Evolutionary conservation across 2,329 filamentous ascomycete genomes (phyloP).

Genomic region (Penicillium hordei): DNA sequence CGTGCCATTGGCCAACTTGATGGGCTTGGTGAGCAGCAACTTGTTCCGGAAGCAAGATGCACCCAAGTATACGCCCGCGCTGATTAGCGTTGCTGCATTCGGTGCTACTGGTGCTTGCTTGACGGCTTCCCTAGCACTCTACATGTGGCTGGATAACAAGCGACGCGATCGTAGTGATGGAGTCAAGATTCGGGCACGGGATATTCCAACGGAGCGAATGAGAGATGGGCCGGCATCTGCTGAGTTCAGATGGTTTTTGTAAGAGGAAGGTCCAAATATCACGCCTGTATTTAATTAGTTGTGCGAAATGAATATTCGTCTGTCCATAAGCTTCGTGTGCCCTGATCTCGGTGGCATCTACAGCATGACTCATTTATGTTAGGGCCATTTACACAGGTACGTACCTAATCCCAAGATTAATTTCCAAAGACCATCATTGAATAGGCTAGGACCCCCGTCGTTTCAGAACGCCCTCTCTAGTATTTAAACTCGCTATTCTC

Average conservation of each 20-base stretch:
- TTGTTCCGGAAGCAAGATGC: constrained; percentile 64
- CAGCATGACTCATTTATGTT: background rate
- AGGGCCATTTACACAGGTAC: background rate
- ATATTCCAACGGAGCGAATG: constrained; percentile 58
- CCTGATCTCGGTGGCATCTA: background rate
- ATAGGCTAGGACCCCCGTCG: background rate
- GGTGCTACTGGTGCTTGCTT: constrained; percentile 60
- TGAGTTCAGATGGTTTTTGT: constrained; percentile 60
- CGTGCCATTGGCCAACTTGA: constrained; percentile 73
- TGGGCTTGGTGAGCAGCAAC: constrained; percentile 69
- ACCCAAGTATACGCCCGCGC: constrained; percentile 66
- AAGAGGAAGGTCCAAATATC: background rate
- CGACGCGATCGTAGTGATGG: constrained; percentile 60
- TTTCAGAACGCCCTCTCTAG: background rate
- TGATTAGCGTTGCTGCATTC: constrained; percentile 55
- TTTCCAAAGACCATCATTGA: background rate
- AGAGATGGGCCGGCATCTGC: constrained; percentile 54
- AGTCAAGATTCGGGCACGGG: constrained; percentile 54
- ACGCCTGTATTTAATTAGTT: background rate
- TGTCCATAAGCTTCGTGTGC: background rate
- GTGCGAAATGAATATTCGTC: background rate
- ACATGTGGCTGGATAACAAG: constrained; percentile 66
- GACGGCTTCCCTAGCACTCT: constrained; percentile 58
- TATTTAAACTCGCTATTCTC: background rate
- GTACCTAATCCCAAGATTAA: background rate